Conservation (phyloP, 352 stramenopile genomes). For the Phytophthora boehmeriae region DNA sequence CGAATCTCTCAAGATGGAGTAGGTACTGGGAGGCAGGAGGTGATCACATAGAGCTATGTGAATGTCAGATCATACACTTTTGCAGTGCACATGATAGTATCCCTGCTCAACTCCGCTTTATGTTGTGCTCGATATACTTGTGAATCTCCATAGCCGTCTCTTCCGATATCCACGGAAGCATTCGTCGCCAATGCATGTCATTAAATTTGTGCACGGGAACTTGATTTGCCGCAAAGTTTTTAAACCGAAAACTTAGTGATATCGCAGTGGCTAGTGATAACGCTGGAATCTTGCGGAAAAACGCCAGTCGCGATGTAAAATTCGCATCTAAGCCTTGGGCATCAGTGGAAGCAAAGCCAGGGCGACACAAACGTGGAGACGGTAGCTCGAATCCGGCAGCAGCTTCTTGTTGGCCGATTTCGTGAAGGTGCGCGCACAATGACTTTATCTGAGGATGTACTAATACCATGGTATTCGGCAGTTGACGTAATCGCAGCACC, state of each 20-base stretch:
- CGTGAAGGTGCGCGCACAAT: slow-evolving; percentile 32
- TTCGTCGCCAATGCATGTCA: slow-evolving; percentile 85
- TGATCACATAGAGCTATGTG: slow-evolving; percentile 22
- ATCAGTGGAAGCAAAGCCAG: slow-evolving; percentile 5
- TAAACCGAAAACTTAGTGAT: slow-evolving; percentile 83
- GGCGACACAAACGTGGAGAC: slow-evolving; percentile 21
- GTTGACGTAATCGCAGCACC: slow-evolving; percentile 30
- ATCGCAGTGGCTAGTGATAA: slow-evolving; percentile 66
- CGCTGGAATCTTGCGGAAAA: slow-evolving; percentile 56
- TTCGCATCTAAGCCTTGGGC: slow-evolving; percentile 41
- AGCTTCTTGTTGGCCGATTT: slow-evolving; percentile 39
- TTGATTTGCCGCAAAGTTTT: slow-evolving; percentile 60
- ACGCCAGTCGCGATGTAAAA: slow-evolving; percentile 60
- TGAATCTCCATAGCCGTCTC: slow-evolving; percentile 54
- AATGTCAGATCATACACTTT: slow-evolving; percentile 6
- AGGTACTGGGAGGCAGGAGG: slow-evolving; percentile 13
- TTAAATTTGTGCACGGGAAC: slow-evolving; percentile 85
- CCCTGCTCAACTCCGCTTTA: slow-evolving; percentile 17
- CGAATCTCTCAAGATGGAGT: slow-evolving; percentile 43
- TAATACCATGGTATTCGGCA: slow-evolving; percentile 34
- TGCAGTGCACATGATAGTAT: slow-evolving; percentile 8
- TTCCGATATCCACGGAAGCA: slow-evolving; percentile 82
- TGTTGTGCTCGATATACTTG: slow-evolving; percentile 43
- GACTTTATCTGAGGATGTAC: slow-evolving; percentile 16
- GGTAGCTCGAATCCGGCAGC: slow-evolving; percentile 43